Base-by-base conservation (phyloP, 768 basidiomycete genomes). In the Epithele typhae region DNA sequence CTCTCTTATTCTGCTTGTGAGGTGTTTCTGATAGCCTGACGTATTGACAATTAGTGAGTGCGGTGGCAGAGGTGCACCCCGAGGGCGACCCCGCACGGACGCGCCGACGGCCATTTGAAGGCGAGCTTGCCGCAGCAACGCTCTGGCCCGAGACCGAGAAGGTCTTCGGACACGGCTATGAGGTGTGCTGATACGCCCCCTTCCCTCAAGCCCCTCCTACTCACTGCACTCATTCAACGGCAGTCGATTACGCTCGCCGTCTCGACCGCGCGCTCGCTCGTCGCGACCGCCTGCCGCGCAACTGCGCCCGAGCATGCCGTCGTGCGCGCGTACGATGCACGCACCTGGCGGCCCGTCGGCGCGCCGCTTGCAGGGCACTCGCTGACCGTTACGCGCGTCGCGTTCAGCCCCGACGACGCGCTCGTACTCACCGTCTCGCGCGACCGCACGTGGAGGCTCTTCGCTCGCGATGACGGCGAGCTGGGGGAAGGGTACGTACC, bases 111-210 rank as follows among this genome's bases (percentile, higher is more conserved):
- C 85, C 96, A 0, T 90, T 92, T 46, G 96, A 98, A 61, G 91
- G 89, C 10, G 93, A 97, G 63, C 74, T 98, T 0, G 84, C 91
- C 0, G 77, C 82, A 0, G 77, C 79, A 14, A 98, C 95, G 0
- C 73, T 98, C 1, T 99, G 96, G 96, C 96, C 95, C 0, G 96
- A 99, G 68, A 71, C 82, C 1, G 96, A 98, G 58, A 99, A 99
- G 63, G 74, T 99, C 0, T 99, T 96, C 63, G 96, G 95, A 4
- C 96, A 98, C 64, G 93, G 95, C 34, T 98, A 97, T 58, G 96
- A 99, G 78, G 92, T 87, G 49, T 42, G 68, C 38, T n/a, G 17
- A 48, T 17, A 19, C 12, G n/a, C 10, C 18, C 9, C 51, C 35
- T 30, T 25, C 18, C 32, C 12, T 25, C 21, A 14, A 40, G 10